These are phyloP conservation scores for Leishmania gerbilli DNA, from an alignment of 208 protist genomes.

Conservation along the genomic window DNA sequence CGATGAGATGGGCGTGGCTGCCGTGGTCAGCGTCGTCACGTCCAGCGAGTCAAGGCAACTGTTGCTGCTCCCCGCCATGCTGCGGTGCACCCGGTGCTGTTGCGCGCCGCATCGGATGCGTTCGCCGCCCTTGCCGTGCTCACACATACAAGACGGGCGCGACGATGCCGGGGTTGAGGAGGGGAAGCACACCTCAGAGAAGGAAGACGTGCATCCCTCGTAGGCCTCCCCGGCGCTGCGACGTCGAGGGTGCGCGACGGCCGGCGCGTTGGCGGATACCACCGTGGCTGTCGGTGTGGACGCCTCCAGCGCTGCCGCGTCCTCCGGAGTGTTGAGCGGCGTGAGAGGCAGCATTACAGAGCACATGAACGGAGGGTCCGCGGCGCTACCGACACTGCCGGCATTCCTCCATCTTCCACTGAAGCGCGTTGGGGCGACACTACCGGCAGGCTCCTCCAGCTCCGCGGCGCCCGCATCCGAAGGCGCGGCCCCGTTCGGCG, in stretches of 20 bases:
- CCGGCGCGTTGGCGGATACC: neutral
- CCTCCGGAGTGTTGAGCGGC: neutral
- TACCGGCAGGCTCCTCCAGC: neutral
- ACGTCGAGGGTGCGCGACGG: constrained; percentile 8
- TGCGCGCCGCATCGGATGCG: neutral
- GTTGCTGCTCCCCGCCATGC: neutral
- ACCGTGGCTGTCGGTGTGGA: neutral
- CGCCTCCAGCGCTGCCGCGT: neutral
- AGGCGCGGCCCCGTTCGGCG: neutral
- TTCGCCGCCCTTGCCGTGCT: neutral
- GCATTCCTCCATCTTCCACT: neutral
- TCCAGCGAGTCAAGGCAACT: neutral
- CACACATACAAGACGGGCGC: too few relatives aligned
- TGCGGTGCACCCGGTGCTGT: neutral
- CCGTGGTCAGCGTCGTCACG: neutral
- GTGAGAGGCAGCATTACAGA: constrained; percentile 12
- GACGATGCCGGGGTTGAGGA: neutral
- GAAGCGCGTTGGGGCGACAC: neutral
- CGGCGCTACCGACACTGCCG: neutral
- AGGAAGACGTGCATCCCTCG: constrained; percentile 25
- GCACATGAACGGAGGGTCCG: neutral
- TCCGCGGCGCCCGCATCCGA: neutral
- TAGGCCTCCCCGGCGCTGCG: constrained; percentile 12
- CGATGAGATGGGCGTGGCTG: neutral
- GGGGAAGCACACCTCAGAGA: constrained; percentile 15